Percentiles rank a stretch among this genome's conserved stretches.
These are phyloP conservation scores for Aspergillus kassunensis DNA, from an alignment of 495 filamentous ascomycete species.

Conservation along the genomic window DNA sequence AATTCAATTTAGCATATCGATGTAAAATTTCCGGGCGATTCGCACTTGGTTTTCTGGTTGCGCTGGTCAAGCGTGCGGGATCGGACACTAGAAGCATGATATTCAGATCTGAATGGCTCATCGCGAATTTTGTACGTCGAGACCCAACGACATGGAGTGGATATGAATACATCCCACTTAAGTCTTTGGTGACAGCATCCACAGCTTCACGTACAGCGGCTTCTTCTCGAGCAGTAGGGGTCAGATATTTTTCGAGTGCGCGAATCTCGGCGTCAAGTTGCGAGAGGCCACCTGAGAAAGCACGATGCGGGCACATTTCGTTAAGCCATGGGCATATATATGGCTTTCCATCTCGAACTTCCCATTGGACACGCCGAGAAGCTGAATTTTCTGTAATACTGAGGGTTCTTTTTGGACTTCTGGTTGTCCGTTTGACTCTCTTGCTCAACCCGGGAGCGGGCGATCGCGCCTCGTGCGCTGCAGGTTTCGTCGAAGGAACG, in stretches of 20 bases:
- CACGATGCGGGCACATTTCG: slow-evolving; percentile 5
- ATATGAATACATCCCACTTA: slow-evolving; percentile 20
- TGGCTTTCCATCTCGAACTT: slow-evolving; percentile 4
- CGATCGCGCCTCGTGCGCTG: neutral
- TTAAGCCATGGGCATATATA: slow-evolving; percentile 33
- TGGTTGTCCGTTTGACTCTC: neutral
- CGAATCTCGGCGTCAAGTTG: slow-evolving; percentile 44
- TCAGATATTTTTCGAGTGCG: slow-evolving; percentile 43
- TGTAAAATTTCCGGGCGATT: slow-evolving; percentile 27
- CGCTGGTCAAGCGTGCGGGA: slow-evolving; percentile 14
- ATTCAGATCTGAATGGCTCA: slow-evolving; percentile 51
- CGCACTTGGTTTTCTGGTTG: slow-evolving; percentile 29
- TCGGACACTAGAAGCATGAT: slow-evolving; percentile 31
- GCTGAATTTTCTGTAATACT: neutral
- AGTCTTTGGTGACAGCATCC: slow-evolving; percentile 20
- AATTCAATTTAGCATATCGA: slow-evolving; percentile 20
- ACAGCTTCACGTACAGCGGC: slow-evolving; percentile 24
- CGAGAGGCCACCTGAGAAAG: slow-evolving; percentile 15
- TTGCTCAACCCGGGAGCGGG: neutral
- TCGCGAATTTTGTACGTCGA: slow-evolving; percentile 47
- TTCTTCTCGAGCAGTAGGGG: slow-evolving; percentile 32
- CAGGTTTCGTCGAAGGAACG: slow-evolving; percentile 4
- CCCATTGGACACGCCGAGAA: slow-evolving; percentile 16
- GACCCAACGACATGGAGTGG: slow-evolving; percentile 49
- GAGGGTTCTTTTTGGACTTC: neutral